Conservation (phyloP, 176 grass and related monocot species). For the Eremochloa ophiuroides region DNA sequence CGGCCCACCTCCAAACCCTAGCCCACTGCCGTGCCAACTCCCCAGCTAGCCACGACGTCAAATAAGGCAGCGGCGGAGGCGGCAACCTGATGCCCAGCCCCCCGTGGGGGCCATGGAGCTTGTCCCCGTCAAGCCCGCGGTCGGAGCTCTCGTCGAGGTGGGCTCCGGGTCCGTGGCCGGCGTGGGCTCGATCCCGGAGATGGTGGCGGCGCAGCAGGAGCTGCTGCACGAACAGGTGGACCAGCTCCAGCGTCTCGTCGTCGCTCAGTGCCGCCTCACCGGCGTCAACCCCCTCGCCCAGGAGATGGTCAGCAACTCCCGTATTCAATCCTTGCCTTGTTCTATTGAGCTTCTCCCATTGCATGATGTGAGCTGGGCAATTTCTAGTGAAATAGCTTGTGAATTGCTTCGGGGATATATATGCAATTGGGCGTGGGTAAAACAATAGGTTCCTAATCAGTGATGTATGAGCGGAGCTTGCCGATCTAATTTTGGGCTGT, state of each 20-base stretch:
- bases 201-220: slow-evolving; percentile 55
- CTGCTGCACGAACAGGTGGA: slow-evolving; percentile 72
- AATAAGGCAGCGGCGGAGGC: not conserved
- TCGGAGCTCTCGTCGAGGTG: slow-evolving; percentile 42
- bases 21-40: not conserved
- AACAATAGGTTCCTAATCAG: not conserved
- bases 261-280: slow-evolving; percentile 76
- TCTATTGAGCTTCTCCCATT: not conserved
- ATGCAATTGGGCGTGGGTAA: not conserved
- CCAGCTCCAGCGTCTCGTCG: slow-evolving; percentile 69
- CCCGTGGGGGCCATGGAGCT: slow-evolving; percentile 52
- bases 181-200: slow-evolving; percentile 36
- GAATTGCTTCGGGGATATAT: not conserved
- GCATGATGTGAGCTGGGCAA: not conserved
- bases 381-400: not conserved
- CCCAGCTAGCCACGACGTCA: not conserved
- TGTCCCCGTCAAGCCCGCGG: slow-evolving; percentile 50
- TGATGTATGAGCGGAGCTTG: not conserved
- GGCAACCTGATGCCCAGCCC: slow-evolving; percentile 33
- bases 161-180: not conserved
- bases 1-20: slow-evolving; percentile 47
- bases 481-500: not conserved
- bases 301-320: slow-evolving; percentile 70
- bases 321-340: not conserved
- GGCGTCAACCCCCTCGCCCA: slow-evolving; percentile 91